Evolutionary conservation across 805 yeast species (phyloP), one percentile per base, ranked within the genome.

Genomic region (Zygoascus biomembranicola): DNA sequence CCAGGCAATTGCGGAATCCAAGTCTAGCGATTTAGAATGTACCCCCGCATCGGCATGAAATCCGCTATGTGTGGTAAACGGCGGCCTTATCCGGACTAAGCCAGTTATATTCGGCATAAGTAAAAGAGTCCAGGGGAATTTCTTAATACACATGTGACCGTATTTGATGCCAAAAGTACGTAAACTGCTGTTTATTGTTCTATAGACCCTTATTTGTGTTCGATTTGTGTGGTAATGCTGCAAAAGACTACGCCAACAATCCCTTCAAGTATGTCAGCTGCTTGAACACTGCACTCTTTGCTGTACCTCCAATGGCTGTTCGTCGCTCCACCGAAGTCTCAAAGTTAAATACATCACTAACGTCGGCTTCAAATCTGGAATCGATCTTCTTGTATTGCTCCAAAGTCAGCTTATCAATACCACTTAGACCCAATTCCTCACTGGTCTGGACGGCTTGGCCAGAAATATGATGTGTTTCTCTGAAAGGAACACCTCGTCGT

Each of bases 391-490:
- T 75, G 70, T 86, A 89, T 69, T 92, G 96, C 51, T 78, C 85
- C 50, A 87, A 68, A 3, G 86, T 70, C 64, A 94, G 76, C 68
- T 90, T 74, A 69, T 94, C 98, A 67, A 94, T 94, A 51, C 97
- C 97, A 8, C 84, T 73, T 44, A 88, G 73, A 19, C 78, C 78
- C 56, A 76, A 71, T 56, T 80, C 90, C 74, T 94, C 99, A 5
- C 98, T 97, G 46, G 73, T 70, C 58, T 95, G 82, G 47, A 94
- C 99, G 73, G 97, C 94, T 70, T 90, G 96, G 54, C 99, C 99
- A 6, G 97, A 89, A 57, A 94, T 94, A 70, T 94, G 98, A 73
- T 94, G 99, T 0, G 99, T 94, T 73, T 94, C 98, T 76, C 99
- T 88, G 75, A 94, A 94, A 54, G 99, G 99, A 60, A 94, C 99